These are phyloP conservation scores for Fusarium setosum DNA, from an alignment of 2,329 filamentous ascomycete genomes.

Conservation along the genomic window DNA sequence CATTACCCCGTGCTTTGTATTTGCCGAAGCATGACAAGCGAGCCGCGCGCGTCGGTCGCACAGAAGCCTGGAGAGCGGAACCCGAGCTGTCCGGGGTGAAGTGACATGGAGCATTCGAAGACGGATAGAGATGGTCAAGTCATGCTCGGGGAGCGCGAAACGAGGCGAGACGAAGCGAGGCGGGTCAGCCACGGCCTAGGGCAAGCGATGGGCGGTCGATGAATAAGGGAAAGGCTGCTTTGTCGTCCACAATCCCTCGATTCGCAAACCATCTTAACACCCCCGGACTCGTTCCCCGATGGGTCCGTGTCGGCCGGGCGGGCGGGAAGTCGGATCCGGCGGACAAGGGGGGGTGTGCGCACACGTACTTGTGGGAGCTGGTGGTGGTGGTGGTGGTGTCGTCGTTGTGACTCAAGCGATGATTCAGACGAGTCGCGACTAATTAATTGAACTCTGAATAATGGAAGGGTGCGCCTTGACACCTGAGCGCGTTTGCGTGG, in stretches of 20 bases:
- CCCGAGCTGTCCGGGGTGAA: slow-evolving; percentile 5
- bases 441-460: slow-evolving; percentile 11
- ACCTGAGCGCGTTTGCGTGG: slow-evolving; percentile 6
- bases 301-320: slow-evolving; percentile 33
- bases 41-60: slow-evolving; percentile 14
- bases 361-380: slow-evolving; percentile 5
- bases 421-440: slow-evolving; percentile 14
- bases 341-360: slow-evolving; percentile 25
- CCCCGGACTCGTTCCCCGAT: slow-evolving; percentile 36
- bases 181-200: slow-evolving; percentile 4
- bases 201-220: slow-evolving; percentile 7
- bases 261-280: slow-evolving; percentile 17
- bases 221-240: slow-evolving; percentile 7
- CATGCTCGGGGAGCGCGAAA: slow-evolving; percentile 4
- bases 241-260: slow-evolving; percentile 2
- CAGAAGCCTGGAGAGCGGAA: slow-evolving; percentile 7
- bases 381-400: slow-evolving; percentile 15
- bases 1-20: slow-evolving; percentile 26
- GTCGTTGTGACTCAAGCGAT: slow-evolving; percentile 26
- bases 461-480: not conserved
- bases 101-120: slow-evolving; percentile 9
- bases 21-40: slow-evolving; percentile 29
- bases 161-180: slow-evolving; percentile 17
- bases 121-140: slow-evolving; percentile 9
- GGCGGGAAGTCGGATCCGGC: slow-evolving; percentile 33